Conservation (phyloP, 2,329 filamentous ascomycete genomes). For the Exophiala dermatitidis region DNA sequence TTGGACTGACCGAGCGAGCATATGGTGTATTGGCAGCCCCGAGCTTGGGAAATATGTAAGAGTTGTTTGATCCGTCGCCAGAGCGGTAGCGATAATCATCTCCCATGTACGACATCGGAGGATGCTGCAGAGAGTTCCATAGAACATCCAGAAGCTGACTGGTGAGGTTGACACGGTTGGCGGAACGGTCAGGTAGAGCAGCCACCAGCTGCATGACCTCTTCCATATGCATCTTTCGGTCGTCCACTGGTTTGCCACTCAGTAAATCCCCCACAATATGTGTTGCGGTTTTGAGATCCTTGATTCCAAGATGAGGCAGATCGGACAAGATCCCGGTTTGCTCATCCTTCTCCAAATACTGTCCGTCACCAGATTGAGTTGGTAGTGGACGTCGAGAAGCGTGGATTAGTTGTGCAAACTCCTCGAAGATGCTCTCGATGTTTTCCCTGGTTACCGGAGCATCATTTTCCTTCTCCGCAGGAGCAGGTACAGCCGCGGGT, state of each 20-base stretch:
- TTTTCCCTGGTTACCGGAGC: slow-evolving; percentile 35
- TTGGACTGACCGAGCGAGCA: slow-evolving; percentile 55
- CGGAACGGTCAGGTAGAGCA: slow-evolving; percentile 56
- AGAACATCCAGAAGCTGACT: slow-evolving; percentile 61
- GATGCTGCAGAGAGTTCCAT: slow-evolving; percentile 66
- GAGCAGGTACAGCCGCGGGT: slow-evolving; percentile 2
- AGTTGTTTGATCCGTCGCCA: slow-evolving; percentile 66
- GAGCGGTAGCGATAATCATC: slow-evolving; percentile 58
- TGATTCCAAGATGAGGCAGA: slow-evolving; percentile 48
- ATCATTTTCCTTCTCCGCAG: slow-evolving; percentile 24
- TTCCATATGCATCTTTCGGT: slow-evolving; percentile 73
- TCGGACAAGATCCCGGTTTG: slow-evolving; percentile 51
- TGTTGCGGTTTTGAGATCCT: slow-evolving; percentile 57
- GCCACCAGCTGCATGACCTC: slow-evolving; percentile 62
- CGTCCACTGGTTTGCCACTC: slow-evolving; percentile 59
- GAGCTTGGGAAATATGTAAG: slow-evolving; percentile 57
- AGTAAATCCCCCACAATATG: slow-evolving; percentile 56
- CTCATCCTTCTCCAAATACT: slow-evolving; percentile 45
- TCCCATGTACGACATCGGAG: slow-evolving; percentile 52
- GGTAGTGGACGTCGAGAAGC: slow-evolving; percentile 57
- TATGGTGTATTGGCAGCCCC: slow-evolving; percentile 63
- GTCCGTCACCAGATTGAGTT: slow-evolving; percentile 56
- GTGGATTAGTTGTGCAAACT: slow-evolving; percentile 43
- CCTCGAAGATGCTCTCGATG: slow-evolving; percentile 37
- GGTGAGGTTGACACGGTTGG: slow-evolving; percentile 56